These are phyloP conservation scores for Geranium rotundifolium DNA, from an alignment of 345 rosid species.

Conservation along the genomic window DNA sequence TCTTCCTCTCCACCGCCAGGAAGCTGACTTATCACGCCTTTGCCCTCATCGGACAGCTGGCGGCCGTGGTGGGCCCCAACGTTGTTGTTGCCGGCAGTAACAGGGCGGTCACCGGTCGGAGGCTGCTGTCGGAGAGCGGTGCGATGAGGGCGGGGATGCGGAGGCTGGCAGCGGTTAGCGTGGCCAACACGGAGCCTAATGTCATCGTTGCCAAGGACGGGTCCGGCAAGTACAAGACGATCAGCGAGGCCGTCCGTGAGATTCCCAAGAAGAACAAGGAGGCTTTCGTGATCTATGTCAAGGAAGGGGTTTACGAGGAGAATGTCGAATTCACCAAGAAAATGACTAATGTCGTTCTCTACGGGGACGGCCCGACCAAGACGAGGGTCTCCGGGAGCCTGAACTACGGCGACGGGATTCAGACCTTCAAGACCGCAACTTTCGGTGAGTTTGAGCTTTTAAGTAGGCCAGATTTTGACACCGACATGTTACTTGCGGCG, in stretches of 20 bases:
- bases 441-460: constrained; percentile 28
- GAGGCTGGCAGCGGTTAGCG: background rate
- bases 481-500: too few relatives aligned
- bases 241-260: constrained; percentile 9
- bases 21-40: background rate
- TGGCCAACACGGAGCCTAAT: constrained; percentile 25
- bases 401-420: constrained; percentile 33
- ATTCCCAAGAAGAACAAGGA: constrained; percentile 10
- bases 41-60: background rate
- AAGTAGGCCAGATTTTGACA: too few relatives aligned
- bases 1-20: background rate
- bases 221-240: constrained; percentile 12
- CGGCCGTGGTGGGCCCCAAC: background rate
- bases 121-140: constrained; percentile 27
- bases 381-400: constrained; percentile 49
- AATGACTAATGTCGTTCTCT: constrained; percentile 21
- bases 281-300: constrained; percentile 13
- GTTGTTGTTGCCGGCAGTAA: too few relatives aligned
- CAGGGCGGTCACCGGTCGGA: constrained; percentile 21
- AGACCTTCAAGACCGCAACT: constrained; percentile 45
- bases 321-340: constrained; percentile 10
- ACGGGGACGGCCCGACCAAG: constrained; percentile 66
- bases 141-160: background rate
- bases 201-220: constrained; percentile 16
- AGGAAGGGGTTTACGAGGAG: constrained; percentile 13